A percentile compares a stretch with the other conserved stretches of the same genome.
Conservation (phyloP, 2,329 filamentous ascomycete genomes). For the Orbilia oligospora region DNA sequence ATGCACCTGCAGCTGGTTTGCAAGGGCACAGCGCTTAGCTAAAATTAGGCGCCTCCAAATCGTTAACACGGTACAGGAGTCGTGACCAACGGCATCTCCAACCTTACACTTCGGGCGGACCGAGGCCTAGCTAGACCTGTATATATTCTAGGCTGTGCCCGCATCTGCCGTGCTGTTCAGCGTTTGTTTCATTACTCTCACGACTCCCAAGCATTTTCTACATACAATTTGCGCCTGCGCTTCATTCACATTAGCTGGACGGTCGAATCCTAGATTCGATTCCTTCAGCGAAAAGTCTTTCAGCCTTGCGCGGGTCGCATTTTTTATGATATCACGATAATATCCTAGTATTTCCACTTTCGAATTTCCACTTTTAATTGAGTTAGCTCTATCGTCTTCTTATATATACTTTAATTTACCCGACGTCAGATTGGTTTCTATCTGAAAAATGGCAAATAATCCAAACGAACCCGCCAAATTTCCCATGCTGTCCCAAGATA, state of each 20-base stretch:
- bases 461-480: neutral
- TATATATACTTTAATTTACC: neutral
- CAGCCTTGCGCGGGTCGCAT: neutral
- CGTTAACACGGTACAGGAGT: neutral
- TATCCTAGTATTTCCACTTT: neutral
- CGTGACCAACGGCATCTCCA: neutral
- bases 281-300: neutral
- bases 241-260: neutral
- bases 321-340: neutral
- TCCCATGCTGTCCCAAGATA: neutral
- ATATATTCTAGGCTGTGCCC: neutral
- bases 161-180: neutral
- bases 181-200: neutral
- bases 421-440: neutral
- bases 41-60: conserved; percentile 35
- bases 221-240: neutral
- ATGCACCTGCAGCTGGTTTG: conserved; percentile 1
- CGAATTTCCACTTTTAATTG: neutral
- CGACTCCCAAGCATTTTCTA: neutral
- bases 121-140: neutral
- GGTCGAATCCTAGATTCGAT: too few relatives aligned
- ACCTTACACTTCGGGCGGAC: neutral
- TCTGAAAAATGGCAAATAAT: neutral
- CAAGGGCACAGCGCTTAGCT: conserved; percentile 43
- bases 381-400: too few relatives aligned